Conservation (phyloP, 2,329 filamentous ascomycete genomes). For the Eutypella sp. region DNA sequence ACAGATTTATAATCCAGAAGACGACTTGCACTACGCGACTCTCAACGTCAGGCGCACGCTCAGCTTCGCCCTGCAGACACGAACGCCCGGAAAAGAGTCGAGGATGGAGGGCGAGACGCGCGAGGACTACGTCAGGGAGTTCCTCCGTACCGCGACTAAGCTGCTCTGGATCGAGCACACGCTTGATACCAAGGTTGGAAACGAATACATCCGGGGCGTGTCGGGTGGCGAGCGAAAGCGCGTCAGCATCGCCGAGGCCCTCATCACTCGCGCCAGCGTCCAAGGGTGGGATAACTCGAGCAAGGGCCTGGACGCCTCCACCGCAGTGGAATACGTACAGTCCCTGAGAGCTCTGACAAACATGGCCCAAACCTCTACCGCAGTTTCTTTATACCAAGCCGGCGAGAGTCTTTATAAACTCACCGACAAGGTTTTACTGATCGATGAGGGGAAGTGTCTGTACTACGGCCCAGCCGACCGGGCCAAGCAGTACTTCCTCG, state of each 20-base stretch:
- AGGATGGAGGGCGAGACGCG: slow-evolving; percentile 61
- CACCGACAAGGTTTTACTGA: slow-evolving; percentile 64
- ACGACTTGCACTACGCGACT: slow-evolving; percentile 64
- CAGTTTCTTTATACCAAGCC: slow-evolving; percentile 64
- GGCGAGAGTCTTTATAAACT: slow-evolving; percentile 46
- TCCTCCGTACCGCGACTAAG: slow-evolving; percentile 59
- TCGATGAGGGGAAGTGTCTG: slow-evolving; percentile 65
- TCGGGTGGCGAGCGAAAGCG: slow-evolving; percentile 66
- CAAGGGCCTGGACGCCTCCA: slow-evolving; percentile 59
- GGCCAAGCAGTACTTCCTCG: slow-evolving; percentile 64
- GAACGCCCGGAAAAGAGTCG: slow-evolving; percentile 56
- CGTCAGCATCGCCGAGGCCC: slow-evolving; percentile 70
- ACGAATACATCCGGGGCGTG: slow-evolving; percentile 58
- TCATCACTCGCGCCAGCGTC: slow-evolving; percentile 52
- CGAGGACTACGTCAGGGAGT: slow-evolving; percentile 51
- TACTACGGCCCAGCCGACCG: slow-evolving; percentile 62
- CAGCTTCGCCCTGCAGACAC: slow-evolving; percentile 60
- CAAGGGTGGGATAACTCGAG: slow-evolving; percentile 73
- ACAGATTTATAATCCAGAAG: slow-evolving; percentile 53
- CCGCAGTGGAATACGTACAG: slow-evolving; percentile 61
- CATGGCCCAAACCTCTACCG: slow-evolving; percentile 53
- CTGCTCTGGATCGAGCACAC: slow-evolving; percentile 68
- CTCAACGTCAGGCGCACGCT: slow-evolving; percentile 64
- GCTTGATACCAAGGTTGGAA: slow-evolving; percentile 61
- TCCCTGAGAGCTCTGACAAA: slow-evolving; percentile 63